Evolutionary conservation across 352 stramenopile genomes (phyloP), one percentile per base, ranked within the genome.

Genomic region (Globisporangium uncinulatum): DNA sequence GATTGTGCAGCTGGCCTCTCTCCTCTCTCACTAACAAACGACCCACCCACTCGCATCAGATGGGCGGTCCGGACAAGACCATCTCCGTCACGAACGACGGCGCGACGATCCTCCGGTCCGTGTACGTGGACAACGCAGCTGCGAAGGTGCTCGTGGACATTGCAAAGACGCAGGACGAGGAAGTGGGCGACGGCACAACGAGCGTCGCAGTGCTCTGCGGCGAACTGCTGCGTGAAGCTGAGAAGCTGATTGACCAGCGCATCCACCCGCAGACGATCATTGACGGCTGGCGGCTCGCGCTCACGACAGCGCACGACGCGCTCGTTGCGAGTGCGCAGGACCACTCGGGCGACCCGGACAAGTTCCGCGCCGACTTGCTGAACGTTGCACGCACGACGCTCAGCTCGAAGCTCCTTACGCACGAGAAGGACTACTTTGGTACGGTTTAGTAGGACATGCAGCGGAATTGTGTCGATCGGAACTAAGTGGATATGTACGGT

Each of bases 211-310:
- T 99, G 43, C 83, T 99, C 37, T 98, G 93, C 61, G 97, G 96
- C 17, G 97, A 99, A 79, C 70, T 99, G 37, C 79, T 99, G 65
- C 85, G 96, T 59, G 90, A 99, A 69, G 97, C 96, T 19, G 94
- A 99, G 77, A 93, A 97, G 69, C 86, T 99, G 37, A 93, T 99
- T 52, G 76, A 97, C 57, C 81, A 98, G 79, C 79, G 89, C 43
- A 98, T 99, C 67, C 96, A 99, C 70, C 96, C 96, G 41, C 97
- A 99, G 89, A 99, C 95, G 9, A 99, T 99, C 69, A 98, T 98
- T 51, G 87, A 97, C 24, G 97, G 97, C 65, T 99, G 95, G 94
- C 81, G 97, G 56, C 90, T 99, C 55, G 97, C 97, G 31, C 77
- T 90, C 31, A 81, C 77, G 39, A 91, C 84, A 13, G 97, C 97